Conservation (phyloP, 2,329 filamentous ascomycete species). For the Aspergillus persii region DNA sequence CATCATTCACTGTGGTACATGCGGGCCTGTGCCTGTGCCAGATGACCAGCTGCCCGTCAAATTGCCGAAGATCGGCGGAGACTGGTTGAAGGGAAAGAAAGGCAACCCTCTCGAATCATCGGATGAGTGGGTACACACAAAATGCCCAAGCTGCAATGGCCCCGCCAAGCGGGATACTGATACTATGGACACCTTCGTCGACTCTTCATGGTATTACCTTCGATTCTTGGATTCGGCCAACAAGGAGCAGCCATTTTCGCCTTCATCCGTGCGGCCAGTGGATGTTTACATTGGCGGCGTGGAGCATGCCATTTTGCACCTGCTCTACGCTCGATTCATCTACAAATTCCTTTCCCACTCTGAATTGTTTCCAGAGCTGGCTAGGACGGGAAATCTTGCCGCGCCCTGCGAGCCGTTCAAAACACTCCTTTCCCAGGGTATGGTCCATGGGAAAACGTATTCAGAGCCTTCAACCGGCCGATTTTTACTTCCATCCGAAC, state of each 20-base stretch:
- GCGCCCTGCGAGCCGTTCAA: conserved; percentile 71
- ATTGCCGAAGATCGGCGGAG: conserved; percentile 66
- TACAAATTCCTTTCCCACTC: conserved; percentile 74
- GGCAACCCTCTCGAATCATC: conserved; percentile 76
- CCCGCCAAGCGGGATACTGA: conserved; percentile 80
- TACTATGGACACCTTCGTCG: conserved; percentile 95
- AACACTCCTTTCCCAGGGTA: conserved; percentile 81
- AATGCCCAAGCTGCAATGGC: conserved; percentile 68
- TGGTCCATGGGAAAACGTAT: conserved; percentile 87
- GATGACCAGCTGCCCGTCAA: conserved; percentile 72
- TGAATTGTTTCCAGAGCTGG: conserved; percentile 37
- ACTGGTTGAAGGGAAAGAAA: conserved; percentile 66
- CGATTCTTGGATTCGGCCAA: conserved; percentile 74
- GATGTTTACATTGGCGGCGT: conserved; percentile 88
- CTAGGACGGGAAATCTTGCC: conserved; percentile 32
- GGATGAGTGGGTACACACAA: conserved; percentile 69
- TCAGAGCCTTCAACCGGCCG: conserved; percentile 70
- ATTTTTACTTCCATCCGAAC: conserved; percentile 73
- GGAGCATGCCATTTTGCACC: conserved; percentile 85
- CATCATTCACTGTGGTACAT: conserved; percentile 75
- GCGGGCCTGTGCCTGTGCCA: conserved; percentile 77
- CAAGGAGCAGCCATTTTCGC: conserved; percentile 57
- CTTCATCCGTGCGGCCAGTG: conserved; percentile 64
- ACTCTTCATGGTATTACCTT: conserved; percentile 92
- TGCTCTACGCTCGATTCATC: conserved; percentile 86